A percentile compares a stretch with the other conserved stretches of the same genome.
phyloP scores from a whole-genome alignment of 257 asterid genomes.

The Jasminum sambac region DNA sequence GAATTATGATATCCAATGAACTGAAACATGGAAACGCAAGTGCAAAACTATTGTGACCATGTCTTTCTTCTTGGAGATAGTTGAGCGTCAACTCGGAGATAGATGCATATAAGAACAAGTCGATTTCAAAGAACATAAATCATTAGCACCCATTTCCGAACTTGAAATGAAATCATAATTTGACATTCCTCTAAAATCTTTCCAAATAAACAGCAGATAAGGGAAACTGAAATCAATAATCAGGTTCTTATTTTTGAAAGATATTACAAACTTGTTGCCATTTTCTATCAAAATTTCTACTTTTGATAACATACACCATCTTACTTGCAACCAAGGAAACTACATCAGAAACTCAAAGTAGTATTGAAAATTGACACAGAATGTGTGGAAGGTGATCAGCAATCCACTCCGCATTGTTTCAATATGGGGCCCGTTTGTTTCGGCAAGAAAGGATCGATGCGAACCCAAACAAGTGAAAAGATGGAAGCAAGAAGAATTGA shows the following conservation, averaged over 20 bases:
- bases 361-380: slow-evolving; percentile 25
- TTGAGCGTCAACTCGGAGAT: neutral
- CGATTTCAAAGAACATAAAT: neutral
- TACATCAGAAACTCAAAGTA: slow-evolving; percentile 28
- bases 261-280: slow-evolving; percentile 25
- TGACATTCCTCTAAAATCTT: slow-evolving; percentile 10
- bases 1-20: neutral
- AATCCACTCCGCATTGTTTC: slow-evolving; percentile 82
- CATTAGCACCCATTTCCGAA: slow-evolving; percentile 16
- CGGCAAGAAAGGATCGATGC: slow-evolving; percentile 89
- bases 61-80: neutral
- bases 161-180: slow-evolving; percentile 17
- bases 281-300: slow-evolving; percentile 8
- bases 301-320: slow-evolving; percentile 11
- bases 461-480: slow-evolving; percentile 83
- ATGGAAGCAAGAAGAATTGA: slow-evolving; percentile 77
- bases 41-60: neutral
- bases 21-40: neutral
- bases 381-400: slow-evolving; percentile 34
- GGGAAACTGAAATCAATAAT: slow-evolving; percentile 20
- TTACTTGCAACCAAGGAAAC: slow-evolving; percentile 23
- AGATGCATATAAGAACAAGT: neutral
- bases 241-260: slow-evolving; percentile 16
- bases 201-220: slow-evolving; percentile 17
- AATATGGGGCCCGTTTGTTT: slow-evolving; percentile 83